Base-by-base conservation (phyloP, 2,329 filamentous ascomycete genomes). In the Penicillium sp. region DNA sequence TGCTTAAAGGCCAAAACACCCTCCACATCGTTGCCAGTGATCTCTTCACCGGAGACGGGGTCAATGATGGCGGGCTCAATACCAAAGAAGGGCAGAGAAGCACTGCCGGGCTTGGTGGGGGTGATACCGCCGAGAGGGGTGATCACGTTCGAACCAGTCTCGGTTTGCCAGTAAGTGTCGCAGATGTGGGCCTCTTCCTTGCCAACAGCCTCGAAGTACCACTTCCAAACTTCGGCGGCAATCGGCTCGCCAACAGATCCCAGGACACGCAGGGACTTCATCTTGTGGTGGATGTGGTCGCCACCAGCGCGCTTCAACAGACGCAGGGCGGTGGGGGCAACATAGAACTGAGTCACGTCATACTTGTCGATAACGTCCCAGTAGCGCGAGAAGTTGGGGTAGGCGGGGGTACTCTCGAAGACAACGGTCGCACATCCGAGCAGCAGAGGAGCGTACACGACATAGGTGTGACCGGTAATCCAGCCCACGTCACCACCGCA, bases 131-230 rank as follows among this genome's bases (percentile, higher is more conserved):
- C 90, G 49, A 98, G 77, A 14, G 93, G 93, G 4, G 89, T 88
- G 68, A 98, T 97, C 62, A 95, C 89, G 71, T 98, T 84, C 54
- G 88, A 97, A 46, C 93, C 93, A 1, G 93, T 98, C 77, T 98
- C 93, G 43, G 93, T 98, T 81, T 98, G 93, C 93, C 93, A 98
- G 80, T 98, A 98, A 44, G 93, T 98, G 69, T 98, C 93, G 45
- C 96, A 85, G 69, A 98, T 78, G 65, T 98, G 93, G 40, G 88
- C 86, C 70, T 95, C 85, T 71, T 91, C 85, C 78, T 89, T 94
- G 64, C 93, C 93, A 43, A 98, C 89, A 58, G 86, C 80, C 71
- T 97, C 89, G 68, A 89, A 91, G 74, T 97, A 98, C 93, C 93
- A 98, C 75, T 97, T 97, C 93, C 93, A 98, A 49, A 98, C 87